Conservation (phyloP, 176 grass and related monocot genomes). For the barley (Hordeum vulgare) region MorexV3_pseudomolecules_assembly NC_058519.1:69515633-69516132, state of each 20-base stretch:
- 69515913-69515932: constrained; percentile 16
- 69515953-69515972: constrained; percentile 21
- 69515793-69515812: neutral
- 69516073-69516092: constrained; percentile 12
- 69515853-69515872: neutral
- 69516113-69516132: neutral
- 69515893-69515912: constrained; percentile 24
- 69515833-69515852: constrained; percentile 8
- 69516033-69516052: constrained; percentile 2
- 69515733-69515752: neutral
- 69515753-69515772: neutral
- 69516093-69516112: constrained; percentile 5
- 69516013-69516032: neutral
- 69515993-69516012: neutral
- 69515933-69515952: neutral
- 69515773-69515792: neutral
- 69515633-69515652: no score
- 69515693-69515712: no score
- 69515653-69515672: no score
- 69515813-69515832: constrained; percentile 30
- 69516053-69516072: constrained; percentile 19
- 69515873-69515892: constrained; percentile 10
- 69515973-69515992: constrained; percentile 11
- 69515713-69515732: neutral
- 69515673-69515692: no score